Percentiles rank a stretch among this genome's conserved stretches.
These are phyloP conservation scores for Phtheirospermum japonicum DNA, from an alignment of 257 asterid genomes.

Conservation along the genomic window DNA sequence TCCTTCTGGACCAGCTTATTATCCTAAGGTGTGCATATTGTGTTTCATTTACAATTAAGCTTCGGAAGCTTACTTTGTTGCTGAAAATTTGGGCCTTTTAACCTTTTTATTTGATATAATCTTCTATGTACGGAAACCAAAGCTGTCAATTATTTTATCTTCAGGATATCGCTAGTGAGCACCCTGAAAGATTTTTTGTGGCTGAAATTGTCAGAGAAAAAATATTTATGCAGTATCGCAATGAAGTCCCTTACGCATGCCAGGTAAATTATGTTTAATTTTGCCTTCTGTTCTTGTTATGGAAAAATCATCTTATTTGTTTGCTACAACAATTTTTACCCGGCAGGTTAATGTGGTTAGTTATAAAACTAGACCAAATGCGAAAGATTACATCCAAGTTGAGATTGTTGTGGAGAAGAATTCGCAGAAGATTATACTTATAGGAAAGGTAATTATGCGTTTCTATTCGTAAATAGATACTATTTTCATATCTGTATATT, in stretches of 20 bases:
- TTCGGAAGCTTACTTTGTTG: not conserved
- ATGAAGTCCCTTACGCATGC: slow-evolving; percentile 97
- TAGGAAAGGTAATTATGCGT: slow-evolving; percentile 65
- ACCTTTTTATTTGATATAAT: not conserved
- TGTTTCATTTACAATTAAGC: not conserved
- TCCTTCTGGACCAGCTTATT: slow-evolving; percentile 85
- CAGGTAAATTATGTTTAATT: slow-evolving; percentile 48
- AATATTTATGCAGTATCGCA: slow-evolving; percentile 84
- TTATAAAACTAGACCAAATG: slow-evolving; percentile 78
- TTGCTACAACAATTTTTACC: slow-evolving; percentile 14
- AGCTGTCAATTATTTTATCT: slow-evolving; percentile 13
- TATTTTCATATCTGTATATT: not conserved
- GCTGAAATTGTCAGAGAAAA: slow-evolving; percentile 92
- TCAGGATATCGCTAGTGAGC: slow-evolving; percentile 97
- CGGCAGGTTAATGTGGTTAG: slow-evolving; percentile 78
- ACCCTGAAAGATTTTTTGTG: slow-evolving; percentile 94
- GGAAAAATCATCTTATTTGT: slow-evolving; percentile 1
- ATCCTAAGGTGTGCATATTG: slow-evolving; percentile 66
- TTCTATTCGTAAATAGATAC: no score
- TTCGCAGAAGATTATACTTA: slow-evolving; percentile 88
- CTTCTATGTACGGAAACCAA: no score
- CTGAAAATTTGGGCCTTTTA: not conserved
- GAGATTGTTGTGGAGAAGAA: slow-evolving; percentile 92
- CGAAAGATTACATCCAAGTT: slow-evolving; percentile 92
- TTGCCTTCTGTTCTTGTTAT: not conserved